These are phyloP conservation scores for Paecilomyces dactylethromorphus DNA, from an alignment of 2,329 filamentous ascomycete species.

Conservation along the genomic window DNA sequence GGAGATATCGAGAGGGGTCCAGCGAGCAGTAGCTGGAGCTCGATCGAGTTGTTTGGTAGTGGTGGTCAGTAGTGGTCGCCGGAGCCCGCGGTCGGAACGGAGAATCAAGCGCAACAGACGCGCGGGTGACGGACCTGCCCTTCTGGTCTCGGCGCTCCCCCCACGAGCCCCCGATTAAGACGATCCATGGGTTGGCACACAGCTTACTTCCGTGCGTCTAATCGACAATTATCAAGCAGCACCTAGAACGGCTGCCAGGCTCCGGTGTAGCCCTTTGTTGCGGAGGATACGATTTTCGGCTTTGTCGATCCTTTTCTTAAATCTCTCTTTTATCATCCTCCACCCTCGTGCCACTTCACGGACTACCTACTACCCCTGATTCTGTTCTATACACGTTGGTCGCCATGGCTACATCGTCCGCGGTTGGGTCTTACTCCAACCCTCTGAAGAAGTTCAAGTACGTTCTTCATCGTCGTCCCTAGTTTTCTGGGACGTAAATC, in stretches of 20 bases:
- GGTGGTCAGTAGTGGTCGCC: not conserved
- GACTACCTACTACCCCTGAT: constrained; percentile 24
- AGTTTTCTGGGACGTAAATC: not conserved
- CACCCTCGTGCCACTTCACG: not conserved
- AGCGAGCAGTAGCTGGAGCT: not conserved
- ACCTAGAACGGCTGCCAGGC: not conserved
- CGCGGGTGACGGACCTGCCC: not conserved
- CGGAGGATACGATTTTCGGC: not conserved
- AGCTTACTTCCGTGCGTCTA: not conserved
- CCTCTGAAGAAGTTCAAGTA: constrained; percentile 99
- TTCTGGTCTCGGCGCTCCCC: not conserved
- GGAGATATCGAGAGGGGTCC: not conserved
- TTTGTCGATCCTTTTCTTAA: not conserved
- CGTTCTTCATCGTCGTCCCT: constrained; percentile 11
- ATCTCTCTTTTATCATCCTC: not conserved
- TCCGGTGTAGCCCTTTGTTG: not conserved
- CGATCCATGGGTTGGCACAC: not conserved
- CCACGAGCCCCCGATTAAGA: not conserved
- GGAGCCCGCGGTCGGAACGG: not conserved
- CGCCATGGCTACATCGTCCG: constrained; percentile 69
- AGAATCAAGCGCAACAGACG: not conserved
- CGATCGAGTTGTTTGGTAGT: not conserved
- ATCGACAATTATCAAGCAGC: not conserved
- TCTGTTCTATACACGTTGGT: constrained; percentile 17
- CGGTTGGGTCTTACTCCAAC: constrained; percentile 88